Evolutionary conservation across 257 asterid genomes (phyloP).

Genomic region (Ilex aquifolium): DNA sequence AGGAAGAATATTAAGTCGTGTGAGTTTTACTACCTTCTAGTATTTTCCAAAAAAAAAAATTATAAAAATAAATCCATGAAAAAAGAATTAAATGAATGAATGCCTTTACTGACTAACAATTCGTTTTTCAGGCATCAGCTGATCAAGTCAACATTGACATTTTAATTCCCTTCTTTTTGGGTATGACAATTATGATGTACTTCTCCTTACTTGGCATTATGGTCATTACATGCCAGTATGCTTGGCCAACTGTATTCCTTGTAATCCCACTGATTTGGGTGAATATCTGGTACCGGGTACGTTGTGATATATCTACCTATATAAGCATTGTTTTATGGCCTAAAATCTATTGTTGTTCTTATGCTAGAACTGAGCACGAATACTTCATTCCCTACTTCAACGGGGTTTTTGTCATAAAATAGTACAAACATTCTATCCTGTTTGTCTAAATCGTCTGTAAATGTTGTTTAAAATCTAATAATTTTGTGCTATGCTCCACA

Average conservation of each 20-base stretch:
- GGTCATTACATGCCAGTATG: slow-evolving; percentile 44
- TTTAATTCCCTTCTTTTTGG: slow-evolving; percentile 39
- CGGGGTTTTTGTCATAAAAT: too few relatives aligned
- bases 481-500: too few relatives aligned
- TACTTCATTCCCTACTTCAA: too few relatives aligned
- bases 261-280: slow-evolving; percentile 59
- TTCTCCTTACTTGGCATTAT: slow-evolving; percentile 36
- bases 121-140: slow-evolving; percentile 45
- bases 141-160: slow-evolving; percentile 58
- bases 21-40: slow-evolving; percentile 18
- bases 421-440: too few relatives aligned
- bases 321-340: too few relatives aligned
- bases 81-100: not conserved
- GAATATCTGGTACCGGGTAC: slow-evolving; percentile 71
- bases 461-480: too few relatives aligned
- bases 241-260: slow-evolving; percentile 65
- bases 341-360: too few relatives aligned
- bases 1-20: slow-evolving; percentile 72
- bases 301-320: not conserved
- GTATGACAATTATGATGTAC: slow-evolving; percentile 27
- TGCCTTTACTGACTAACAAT: not conserved
- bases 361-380: too few relatives aligned
- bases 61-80: too few relatives aligned
- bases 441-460: too few relatives aligned
- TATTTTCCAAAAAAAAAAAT: not conserved